Evolutionary conservation across 1,284 basidiomycete species (phyloP).

Genomic region (Ganoderma multipileum): DNA sequence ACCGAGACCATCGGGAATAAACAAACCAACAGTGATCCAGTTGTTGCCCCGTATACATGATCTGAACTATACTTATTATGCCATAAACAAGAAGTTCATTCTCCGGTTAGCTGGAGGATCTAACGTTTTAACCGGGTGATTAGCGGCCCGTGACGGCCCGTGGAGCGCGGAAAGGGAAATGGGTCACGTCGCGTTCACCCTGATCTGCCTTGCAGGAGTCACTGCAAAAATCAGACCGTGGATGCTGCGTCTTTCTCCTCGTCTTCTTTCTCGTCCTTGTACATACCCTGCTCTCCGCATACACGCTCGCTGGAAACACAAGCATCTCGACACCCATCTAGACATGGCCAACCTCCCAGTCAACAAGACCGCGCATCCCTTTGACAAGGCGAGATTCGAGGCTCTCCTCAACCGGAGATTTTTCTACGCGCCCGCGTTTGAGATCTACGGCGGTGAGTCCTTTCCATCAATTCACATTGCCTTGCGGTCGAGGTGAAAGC

Average conservation of each 20-base stretch:
- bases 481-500: not conserved
- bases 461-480: no score
- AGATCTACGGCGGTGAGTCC: conserved; percentile 33
- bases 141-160: conserved; percentile 8
- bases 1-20: not conserved
- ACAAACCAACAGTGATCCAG: not conserved
- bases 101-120: no score
- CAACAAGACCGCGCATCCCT: conserved; percentile 88
- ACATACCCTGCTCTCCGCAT: conserved; percentile 23
- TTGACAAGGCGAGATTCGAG: conserved; percentile 90
- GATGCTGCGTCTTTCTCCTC: conserved; percentile 21
- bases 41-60: no score
- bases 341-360: conserved; percentile 46
- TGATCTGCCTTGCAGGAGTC: conserved; percentile 26
- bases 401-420: conserved; percentile 91
- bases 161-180: no score
- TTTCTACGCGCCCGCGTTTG: conserved; percentile 97
- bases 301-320: conserved; percentile 20
- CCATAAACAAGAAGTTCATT: no score
- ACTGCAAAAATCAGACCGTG: conserved; percentile 20
- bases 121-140: no score
- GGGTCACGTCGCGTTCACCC: conserved; percentile 28
- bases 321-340: conserved; percentile 4
- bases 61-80: no score
- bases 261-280: conserved; percentile 26